These are phyloP conservation scores for Aspergillus heteromorphus DNA, from an alignment of 495 filamentous ascomycete genomes.

Conservation along the genomic window DNA sequence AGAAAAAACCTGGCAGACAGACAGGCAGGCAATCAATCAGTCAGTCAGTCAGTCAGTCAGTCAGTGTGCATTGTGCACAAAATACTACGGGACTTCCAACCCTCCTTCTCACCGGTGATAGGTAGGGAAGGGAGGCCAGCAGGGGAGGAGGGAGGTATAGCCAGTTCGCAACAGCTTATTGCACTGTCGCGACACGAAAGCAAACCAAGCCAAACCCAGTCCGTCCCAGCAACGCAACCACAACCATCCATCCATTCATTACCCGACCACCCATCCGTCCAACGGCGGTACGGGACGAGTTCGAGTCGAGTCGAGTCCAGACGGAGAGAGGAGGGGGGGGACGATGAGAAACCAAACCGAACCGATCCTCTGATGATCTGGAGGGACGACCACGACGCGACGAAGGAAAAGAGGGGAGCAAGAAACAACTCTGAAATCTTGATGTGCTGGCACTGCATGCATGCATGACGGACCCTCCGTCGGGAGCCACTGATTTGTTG, in stretches of 20 bases:
- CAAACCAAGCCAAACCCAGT: neutral
- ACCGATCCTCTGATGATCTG: neutral
- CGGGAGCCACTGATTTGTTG: slow-evolving; percentile 25
- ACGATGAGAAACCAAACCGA: neutral
- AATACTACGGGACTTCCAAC: no score
- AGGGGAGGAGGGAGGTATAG: no score
- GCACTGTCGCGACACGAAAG: neutral
- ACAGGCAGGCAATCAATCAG: no score
- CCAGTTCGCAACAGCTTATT: no score
- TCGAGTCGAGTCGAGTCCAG: neutral
- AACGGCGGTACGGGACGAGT: neutral
- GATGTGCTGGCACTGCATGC: slow-evolving; percentile 33
- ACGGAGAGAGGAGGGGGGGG: neutral
- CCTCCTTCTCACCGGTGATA: no score
- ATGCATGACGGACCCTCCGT: slow-evolving; percentile 21
- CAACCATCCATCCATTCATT: neutral
- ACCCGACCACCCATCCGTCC: neutral
- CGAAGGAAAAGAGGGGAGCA: neutral
- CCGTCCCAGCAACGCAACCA: neutral
- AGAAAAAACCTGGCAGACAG: no score
- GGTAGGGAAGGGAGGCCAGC: no score
- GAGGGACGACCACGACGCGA: neutral
- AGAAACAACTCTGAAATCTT: neutral
- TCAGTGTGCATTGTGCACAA: no score
- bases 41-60: no score